phyloP scores from a whole-genome alignment of 2,329 filamentous ascomycete genomes.

The Parascedosporium putredinis region DNA sequence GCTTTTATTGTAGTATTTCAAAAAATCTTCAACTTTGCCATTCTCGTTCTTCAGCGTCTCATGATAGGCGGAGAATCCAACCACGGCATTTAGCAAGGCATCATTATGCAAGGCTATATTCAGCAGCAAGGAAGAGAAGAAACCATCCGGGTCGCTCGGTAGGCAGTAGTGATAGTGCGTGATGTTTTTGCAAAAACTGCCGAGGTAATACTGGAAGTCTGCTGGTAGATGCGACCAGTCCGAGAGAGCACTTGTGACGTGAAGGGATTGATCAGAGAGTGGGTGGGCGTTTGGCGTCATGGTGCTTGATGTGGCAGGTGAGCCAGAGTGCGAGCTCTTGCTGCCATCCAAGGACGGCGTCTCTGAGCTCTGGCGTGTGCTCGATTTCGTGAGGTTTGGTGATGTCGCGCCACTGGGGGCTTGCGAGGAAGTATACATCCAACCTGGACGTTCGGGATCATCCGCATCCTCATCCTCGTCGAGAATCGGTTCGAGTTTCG shows the following conservation, averaged over 20 bases:
- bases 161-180: slow-evolving; percentile 76
- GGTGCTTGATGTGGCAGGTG: slow-evolving; percentile 30
- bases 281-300: slow-evolving; percentile 16
- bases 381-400: slow-evolving; percentile 22
- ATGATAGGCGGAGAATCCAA: slow-evolving; percentile 84
- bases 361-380: slow-evolving; percentile 39
- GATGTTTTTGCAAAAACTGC: slow-evolving; percentile 68
- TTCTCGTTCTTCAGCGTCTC: slow-evolving; percentile 59
- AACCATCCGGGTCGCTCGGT: slow-evolving; percentile 58
- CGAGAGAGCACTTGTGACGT: slow-evolving; percentile 14
- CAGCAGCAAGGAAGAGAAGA: slow-evolving; percentile 62
- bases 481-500: slow-evolving; percentile 39
- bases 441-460: slow-evolving; percentile 12
- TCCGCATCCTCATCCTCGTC: slow-evolving; percentile 43
- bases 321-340: slow-evolving; percentile 41
- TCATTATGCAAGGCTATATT: slow-evolving; percentile 64
- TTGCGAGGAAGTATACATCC: slow-evolving; percentile 11
- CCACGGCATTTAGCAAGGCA: slow-evolving; percentile 73
- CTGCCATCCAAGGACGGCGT: slow-evolving; percentile 40
- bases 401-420: slow-evolving; percentile 27
- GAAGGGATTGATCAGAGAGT: slow-evolving; percentile 8
- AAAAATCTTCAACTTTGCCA: slow-evolving; percentile 69
- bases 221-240: slow-evolving; percentile 51
- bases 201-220: slow-evolving; percentile 68
- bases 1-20: slow-evolving; percentile 84